phyloP scores from a whole-genome alignment of 306 rosid genomes.

The Acmispon strigosus region DNA sequence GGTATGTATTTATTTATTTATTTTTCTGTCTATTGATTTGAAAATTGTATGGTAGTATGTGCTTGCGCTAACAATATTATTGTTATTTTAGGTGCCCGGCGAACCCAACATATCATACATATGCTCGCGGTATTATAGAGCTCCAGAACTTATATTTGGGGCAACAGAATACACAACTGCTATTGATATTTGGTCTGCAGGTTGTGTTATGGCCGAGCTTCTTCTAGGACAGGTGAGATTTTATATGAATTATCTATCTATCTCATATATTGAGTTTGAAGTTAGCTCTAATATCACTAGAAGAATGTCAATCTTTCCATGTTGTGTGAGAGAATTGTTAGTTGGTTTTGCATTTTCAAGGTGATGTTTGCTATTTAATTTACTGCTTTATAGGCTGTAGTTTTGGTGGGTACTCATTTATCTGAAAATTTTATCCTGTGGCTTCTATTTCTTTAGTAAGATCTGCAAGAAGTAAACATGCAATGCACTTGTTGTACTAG shows the following conservation, averaged over 20 bases:
- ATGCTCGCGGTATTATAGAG: conserved; percentile 91
- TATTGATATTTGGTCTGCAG: conserved; percentile 94
- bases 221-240: conserved; percentile 80
- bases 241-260: background rate
- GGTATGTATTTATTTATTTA: conserved; percentile 54
- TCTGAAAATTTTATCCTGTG: background rate
- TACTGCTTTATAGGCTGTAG: background rate
- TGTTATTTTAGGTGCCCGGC: conserved; percentile 65
- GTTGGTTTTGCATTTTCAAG: background rate
- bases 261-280: background rate
- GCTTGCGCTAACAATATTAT: conserved; percentile 15
- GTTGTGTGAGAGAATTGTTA: background rate
- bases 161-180: conserved; percentile 94
- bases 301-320: background rate
- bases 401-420: background rate
- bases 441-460: background rate
- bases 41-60: background rate
- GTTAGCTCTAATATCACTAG: background rate
- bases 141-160: conserved; percentile 97
- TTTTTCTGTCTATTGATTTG: background rate
- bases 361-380: background rate
- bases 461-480: background rate
- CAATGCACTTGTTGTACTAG: background rate
- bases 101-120: conserved; percentile 97
- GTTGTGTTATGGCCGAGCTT: conserved; percentile 92